phyloP scores from a whole-genome alignment of 495 filamentous ascomycete species.

The Hyaloscypha variabilis region DNA sequence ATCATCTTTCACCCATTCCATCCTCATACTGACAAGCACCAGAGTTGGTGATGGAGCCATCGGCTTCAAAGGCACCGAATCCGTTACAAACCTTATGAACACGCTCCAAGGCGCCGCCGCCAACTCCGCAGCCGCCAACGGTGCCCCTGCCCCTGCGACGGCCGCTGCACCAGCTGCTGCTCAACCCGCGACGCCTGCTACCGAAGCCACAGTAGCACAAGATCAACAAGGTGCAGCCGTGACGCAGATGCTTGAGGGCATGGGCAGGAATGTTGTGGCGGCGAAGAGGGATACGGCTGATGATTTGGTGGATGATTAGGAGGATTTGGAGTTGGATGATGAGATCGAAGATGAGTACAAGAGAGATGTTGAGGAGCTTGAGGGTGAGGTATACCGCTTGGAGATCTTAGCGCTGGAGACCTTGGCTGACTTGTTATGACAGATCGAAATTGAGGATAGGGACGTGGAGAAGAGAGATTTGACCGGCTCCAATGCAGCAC shows the following conservation, averaged over 20 bases:
- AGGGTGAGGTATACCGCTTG: no score
- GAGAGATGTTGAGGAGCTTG: no score
- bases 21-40: neutral
- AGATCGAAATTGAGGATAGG: neutral
- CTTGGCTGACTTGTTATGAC: no score
- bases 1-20: neutral
- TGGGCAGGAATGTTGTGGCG: slow-evolving; percentile 17
- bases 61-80: slow-evolving; percentile 45
- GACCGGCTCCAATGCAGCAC: slow-evolving; percentile 49
- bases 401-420: no score
- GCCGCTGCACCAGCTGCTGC: neutral
- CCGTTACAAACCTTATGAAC: slow-evolving; percentile 31
- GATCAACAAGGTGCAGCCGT: neutral
- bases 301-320: neutral
- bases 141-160: neutral
- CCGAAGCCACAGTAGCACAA: neutral
- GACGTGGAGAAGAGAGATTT: slow-evolving; percentile 41
- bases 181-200: neutral
- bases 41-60: slow-evolving; percentile 59
- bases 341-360: neutral
- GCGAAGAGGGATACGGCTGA: neutral
- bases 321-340: neutral
- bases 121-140: slow-evolving; percentile 4
- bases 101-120: slow-evolving; percentile 24
- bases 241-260: slow-evolving; percentile 7